Evolutionary conservation across 805 yeast species (phyloP).

Genomic region (Saccharomycopsis fibuligera): DNA sequence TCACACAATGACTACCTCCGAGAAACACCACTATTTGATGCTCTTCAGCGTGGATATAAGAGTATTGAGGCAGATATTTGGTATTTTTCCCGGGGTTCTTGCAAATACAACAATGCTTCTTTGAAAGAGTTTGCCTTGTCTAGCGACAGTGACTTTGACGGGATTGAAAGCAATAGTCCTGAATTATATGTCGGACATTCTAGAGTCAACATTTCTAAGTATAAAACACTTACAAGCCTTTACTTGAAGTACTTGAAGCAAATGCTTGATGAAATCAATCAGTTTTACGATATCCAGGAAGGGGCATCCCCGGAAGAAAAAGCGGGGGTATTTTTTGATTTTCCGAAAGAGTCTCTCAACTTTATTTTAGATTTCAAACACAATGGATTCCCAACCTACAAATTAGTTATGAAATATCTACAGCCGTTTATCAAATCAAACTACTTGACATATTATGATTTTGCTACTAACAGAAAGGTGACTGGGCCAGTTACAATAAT

Average conservation of each 20-base stretch:
- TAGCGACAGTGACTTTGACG: conserved; percentile 8
- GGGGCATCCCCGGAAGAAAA: not conserved
- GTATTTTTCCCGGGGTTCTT: conserved; percentile 26
- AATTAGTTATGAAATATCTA: conserved; percentile 38
- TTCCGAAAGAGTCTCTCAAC: conserved; percentile 47
- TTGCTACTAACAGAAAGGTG: conserved; percentile 1
- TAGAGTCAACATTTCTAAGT: conserved; percentile 37
- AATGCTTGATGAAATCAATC: conserved; percentile 35
- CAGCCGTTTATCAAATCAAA: conserved; percentile 35
- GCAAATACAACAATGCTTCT: conserved; percentile 8
- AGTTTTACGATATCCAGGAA: conserved; percentile 5
- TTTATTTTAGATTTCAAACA: conserved; percentile 46
- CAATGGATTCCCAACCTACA: conserved; percentile 36
- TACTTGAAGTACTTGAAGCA: conserved; percentile 49
- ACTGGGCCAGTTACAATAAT: conserved; percentile 14
- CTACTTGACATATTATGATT: conserved; percentile 15
- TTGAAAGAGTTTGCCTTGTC: conserved; percentile 12
- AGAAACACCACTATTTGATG: conserved; percentile 49
- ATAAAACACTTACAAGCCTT: conserved; percentile 40
- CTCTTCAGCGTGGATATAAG: conserved; percentile 42
- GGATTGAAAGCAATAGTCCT: conserved; percentile 25
- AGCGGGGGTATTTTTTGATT: conserved; percentile 39
- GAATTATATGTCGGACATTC: conserved; percentile 60
- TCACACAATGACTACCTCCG: conserved; percentile 72
- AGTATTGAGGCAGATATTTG: conserved; percentile 64